Conservation (phyloP, 1,139 yeast species). For the Saccharomycopsis crataegensis region DNA sequence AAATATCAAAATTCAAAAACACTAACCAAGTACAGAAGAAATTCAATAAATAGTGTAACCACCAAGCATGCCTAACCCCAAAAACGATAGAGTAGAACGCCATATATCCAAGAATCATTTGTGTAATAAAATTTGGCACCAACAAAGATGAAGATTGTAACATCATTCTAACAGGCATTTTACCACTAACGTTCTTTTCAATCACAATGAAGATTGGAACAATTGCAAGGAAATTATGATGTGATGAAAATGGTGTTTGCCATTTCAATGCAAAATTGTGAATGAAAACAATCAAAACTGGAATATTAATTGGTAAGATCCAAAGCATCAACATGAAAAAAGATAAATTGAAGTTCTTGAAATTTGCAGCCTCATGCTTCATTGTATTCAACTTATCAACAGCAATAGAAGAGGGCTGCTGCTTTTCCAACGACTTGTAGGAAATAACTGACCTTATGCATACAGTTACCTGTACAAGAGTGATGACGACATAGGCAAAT, state of each 20-base stretch:
- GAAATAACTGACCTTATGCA: constrained; percentile 31
- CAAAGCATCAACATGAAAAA: constrained; percentile 54
- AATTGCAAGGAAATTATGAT: constrained; percentile 63
- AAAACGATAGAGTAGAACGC: constrained; percentile 49
- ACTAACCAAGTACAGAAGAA: constrained; percentile 43
- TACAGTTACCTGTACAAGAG: constrained; percentile 44
- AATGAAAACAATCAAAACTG: constrained; percentile 60
- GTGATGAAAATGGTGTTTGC: constrained; percentile 72
- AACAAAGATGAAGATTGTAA: not conserved
- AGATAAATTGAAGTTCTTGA: constrained; percentile 46
- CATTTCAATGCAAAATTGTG: constrained; percentile 64
- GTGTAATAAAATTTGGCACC: constrained; percentile 24
- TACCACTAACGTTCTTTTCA: constrained; percentile 36
- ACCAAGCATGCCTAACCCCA: constrained; percentile 63
- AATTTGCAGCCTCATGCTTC: constrained; percentile 21
- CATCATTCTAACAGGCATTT: constrained; percentile 21
- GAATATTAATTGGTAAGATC: constrained; percentile 62
- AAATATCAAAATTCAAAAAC: constrained; percentile 14
- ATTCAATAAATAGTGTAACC: constrained; percentile 64
- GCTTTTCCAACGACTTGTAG: not conserved
- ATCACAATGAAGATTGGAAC: constrained; percentile 52
- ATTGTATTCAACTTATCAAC: constrained; percentile 3
- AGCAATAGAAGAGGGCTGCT: constrained; percentile 3
- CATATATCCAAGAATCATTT: constrained; percentile 35
- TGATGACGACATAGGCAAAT: constrained; percentile 57